Conservation (phyloP, 1,284 basidiomycete genomes). For the Irpex rosettiformis region DNA sequence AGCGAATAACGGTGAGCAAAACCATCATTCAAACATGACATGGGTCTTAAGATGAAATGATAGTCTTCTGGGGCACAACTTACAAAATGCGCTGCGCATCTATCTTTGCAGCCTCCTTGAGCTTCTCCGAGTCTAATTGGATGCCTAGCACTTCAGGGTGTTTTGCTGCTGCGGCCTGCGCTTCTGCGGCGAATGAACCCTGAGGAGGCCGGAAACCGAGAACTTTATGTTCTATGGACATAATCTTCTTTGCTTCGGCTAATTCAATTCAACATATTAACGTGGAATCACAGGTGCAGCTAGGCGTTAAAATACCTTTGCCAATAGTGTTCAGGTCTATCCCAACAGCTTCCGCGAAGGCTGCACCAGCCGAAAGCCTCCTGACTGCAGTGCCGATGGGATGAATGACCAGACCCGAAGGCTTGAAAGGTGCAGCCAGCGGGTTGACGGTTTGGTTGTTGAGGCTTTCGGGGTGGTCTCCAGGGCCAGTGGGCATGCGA, state of each 20-base stretch:
- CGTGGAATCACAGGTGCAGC: too few species aligned
- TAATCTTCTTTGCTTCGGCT: constrained; percentile 33
- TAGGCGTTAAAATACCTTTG: constrained; percentile 22
- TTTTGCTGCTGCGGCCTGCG: constrained; percentile 34
- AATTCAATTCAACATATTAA: too few species aligned
- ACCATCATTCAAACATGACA: not conserved
- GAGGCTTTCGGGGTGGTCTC: not conserved
- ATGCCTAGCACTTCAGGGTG: constrained; percentile 24
- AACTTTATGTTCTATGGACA: constrained; percentile 36
- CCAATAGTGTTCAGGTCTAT: constrained; percentile 27
- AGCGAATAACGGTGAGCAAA: constrained; percentile 1
- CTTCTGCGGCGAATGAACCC: constrained; percentile 35
- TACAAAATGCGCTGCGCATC: constrained; percentile 28
- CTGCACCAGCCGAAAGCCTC: constrained; percentile 9
- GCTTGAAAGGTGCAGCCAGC: not conserved
- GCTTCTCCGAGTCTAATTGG: constrained; percentile 18
- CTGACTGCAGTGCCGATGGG: not conserved
- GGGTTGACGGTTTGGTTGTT: not conserved
- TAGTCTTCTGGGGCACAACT: constrained; percentile 4
- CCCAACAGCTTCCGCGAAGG: constrained; percentile 23
- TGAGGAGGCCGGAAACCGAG: constrained; percentile 36
- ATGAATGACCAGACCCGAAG: not conserved
- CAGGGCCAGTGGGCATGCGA: not conserved
- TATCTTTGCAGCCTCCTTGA: constrained; percentile 27
- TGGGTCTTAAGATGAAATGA: not conserved